Evolutionary conservation across 2,329 filamentous ascomycete species (phyloP), one percentile per base, ranked within the genome.

Genomic region (Aspergillus transmontanensis): DNA sequence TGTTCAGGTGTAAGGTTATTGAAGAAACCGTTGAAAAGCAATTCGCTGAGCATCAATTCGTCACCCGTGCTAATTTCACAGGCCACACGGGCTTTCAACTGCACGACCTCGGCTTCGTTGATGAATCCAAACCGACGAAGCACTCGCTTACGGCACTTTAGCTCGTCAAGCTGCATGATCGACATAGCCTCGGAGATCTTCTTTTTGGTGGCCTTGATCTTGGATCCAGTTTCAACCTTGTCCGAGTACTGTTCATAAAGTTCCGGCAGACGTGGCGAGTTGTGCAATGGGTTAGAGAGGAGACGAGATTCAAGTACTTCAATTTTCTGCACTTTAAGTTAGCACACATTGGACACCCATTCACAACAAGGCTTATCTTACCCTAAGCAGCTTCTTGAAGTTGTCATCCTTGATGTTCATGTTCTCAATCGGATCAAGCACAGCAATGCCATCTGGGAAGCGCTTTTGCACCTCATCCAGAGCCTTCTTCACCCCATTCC

Each of bases 1-100:
- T 94, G 86, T 77, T 98, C 94, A 0, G 95, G 93, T 0, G 89
- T 89, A 50, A 98, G 83, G 74, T 97, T 94, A 76, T 98, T 99
- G 86, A 99, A 99, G 85, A 97, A 98, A 45, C 94, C 88, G 78
- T 98, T 96, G 79, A 99, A 98, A 0, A 99, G 86, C 32, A 99
- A 84, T 78, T 99, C 95, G 14, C 92, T 93, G 6, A 99, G 86
- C 67, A 99, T 89, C 48, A 99, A 84, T 77, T 99, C 96, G 73
- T 99, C 95, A 41, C 94, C 95, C 0, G 94, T 97, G 66, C 93
- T 97, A 68, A 99, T 98, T 80, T 99, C 94, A 79, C 95, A 99
- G 2, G 95, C 95, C 3, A 98, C 96, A 61, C 96, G 92, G 12
- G 94, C 95, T 81, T 99, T 99, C 73, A 98, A 87, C 81, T 98